Percentiles rank a stretch among this genome's conserved stretches.
Conservation (phyloP, 2,329 filamentous ascomycete genomes). For the Nannizziopsis arthrosporioides region DNA sequence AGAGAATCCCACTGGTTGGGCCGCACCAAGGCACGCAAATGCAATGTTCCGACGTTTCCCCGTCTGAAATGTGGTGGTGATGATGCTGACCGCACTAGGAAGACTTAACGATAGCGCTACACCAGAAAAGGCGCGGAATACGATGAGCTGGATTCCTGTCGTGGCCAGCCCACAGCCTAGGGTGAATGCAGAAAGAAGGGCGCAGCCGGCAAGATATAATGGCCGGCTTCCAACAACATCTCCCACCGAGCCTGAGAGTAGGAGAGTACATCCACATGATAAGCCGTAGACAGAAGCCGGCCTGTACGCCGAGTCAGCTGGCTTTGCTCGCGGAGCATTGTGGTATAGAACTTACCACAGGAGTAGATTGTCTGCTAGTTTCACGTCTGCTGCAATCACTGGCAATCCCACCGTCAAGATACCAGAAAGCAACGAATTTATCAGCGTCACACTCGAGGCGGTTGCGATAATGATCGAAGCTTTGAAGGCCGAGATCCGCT, state of each 20-base stretch:
- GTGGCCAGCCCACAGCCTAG: conserved; percentile 32
- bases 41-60: conserved; percentile 40
- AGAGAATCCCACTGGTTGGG: conserved; percentile 41
- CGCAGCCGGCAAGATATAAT: conserved; percentile 37
- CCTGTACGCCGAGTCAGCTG: conserved; percentile 9
- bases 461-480: conserved; percentile 12
- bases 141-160: conserved; percentile 33
- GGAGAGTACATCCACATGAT: conserved; percentile 35
- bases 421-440: conserved; percentile 17
- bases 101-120: conserved; percentile 37
- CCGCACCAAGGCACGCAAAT: conserved; percentile 39
- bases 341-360: conserved; percentile 16
- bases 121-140: conserved; percentile 37
- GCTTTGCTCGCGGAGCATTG: not conserved
- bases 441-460: conserved; percentile 16
- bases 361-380: conserved; percentile 17
- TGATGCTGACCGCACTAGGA: conserved; percentile 38
- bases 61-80: conserved; percentile 35
- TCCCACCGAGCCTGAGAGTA: conserved; percentile 39
- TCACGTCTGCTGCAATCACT: conserved; percentile 18
- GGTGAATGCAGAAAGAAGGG: conserved; percentile 33
- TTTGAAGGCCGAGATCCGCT: conserved; percentile 6
- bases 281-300: conserved; percentile 26
- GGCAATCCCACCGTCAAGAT: conserved; percentile 19
- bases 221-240: conserved; percentile 39